phyloP scores from a whole-genome alignment of 2,329 filamentous ascomycete genomes.

The Pseudogymnoascus sp. region DNA sequence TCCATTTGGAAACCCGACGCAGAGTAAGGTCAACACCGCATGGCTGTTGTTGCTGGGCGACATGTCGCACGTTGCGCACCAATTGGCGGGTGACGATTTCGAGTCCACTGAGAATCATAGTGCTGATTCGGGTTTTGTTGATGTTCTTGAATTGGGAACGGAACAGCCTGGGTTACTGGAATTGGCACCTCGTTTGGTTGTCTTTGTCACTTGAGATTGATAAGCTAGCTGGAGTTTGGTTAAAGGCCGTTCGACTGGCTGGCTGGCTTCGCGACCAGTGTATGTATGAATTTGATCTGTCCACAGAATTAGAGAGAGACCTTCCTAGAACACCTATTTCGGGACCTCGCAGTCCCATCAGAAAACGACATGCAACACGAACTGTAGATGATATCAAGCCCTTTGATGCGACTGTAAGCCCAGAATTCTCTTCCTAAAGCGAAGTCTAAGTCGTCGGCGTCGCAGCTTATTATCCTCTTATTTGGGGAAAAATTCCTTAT shows the following conservation, averaged over 20 bases:
- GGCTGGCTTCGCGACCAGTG: neutral
- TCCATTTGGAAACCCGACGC: constrained; percentile 24
- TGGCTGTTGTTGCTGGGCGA: constrained; percentile 25
- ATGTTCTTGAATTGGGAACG: neutral
- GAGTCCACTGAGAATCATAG: constrained; percentile 13
- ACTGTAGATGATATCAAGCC: neutral
- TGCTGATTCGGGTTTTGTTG: neutral
- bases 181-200: neutral
- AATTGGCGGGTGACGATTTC: constrained; percentile 19
- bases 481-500: neutral
- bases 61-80: constrained; percentile 18
- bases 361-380: neutral
- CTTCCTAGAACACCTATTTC: neutral
- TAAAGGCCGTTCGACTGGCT: neutral
- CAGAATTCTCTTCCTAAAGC: neutral
- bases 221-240: neutral
- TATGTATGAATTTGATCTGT: neutral
- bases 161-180: neutral
- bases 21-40: constrained; percentile 30
- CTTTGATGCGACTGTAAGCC: neutral
- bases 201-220: neutral
- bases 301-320: neutral
- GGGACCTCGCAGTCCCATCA: neutral
- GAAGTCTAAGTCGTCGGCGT: neutral
- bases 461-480: neutral